Evolutionary conservation across 2,329 filamentous ascomycete species (phyloP), one percentile per base, ranked within the genome.

Genomic region (Nemania diffusa): DNA sequence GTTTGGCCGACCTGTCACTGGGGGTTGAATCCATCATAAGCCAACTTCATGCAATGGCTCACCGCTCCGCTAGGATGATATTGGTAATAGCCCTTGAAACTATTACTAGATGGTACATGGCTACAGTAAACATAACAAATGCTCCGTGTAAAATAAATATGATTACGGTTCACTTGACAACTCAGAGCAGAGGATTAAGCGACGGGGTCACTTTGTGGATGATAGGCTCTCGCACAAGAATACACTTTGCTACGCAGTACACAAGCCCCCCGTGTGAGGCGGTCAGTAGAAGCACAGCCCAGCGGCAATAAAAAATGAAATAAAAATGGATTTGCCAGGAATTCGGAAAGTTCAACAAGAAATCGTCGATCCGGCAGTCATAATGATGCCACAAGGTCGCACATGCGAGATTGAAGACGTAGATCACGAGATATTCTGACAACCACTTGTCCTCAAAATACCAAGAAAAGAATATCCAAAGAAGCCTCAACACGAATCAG

Each of bases 31-130:
- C 61, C 48, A 50, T 29, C 57, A 57, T 65, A 60, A 65, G 62
- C 57, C 52, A 24, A 48, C 32, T 61, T 64, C 51, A 64, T 61
- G 57, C 65, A 27, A 53, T 53, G 32, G 64, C 61, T 67, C 57
- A 67, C 65, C 8, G 48, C 46, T 37, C 22, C 26, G 32, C 9
- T 0, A 40, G 26, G 48, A 44, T 20, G 48, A 67, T 34, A 51
- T 22, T 20, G 22, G 7, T 29, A 29, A 27, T 51, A 42, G 42
- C 17, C 13, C 24, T 32, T 26, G 29, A 20, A 42, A 20, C 46
- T 26, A 17, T 44, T 24, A 13, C 34, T 29, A 48, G n/a, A 57
- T 26, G 34, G 27, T 44, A 57, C 61, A 59, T 61, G 57, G 52
- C 27, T 42, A 29, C 34, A 11, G 34, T 27, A 34, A 26, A 40